Percentiles rank a stretch among this genome's conserved stretches.
phyloP scores from a whole-genome alignment of 345 rosid species.

The Geranium brycei region DNA sequence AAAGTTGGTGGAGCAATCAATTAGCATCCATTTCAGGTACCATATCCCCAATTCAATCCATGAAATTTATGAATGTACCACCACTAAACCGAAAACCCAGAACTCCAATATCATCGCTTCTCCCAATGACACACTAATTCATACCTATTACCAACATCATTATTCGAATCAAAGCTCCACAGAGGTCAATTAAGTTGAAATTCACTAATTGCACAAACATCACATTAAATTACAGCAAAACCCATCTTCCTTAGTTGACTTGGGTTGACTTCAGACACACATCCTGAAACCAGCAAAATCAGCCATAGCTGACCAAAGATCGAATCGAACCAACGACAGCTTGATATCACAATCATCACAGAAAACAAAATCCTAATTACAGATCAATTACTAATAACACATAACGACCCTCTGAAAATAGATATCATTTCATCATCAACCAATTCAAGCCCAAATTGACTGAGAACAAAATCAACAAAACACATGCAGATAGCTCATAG shows the following conservation, averaged over 20 bases:
- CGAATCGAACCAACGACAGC: too few relatives aligned
- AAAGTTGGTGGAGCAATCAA: too few relatives aligned
- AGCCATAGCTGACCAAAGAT: neutral
- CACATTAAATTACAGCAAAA: neutral
- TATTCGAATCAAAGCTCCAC: neutral
- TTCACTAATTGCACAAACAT: neutral
- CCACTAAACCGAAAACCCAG: neutral
- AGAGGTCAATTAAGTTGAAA: neutral
- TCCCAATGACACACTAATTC: neutral
- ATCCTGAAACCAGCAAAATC: neutral
- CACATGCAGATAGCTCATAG: neutral
- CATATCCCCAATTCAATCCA: neutral
- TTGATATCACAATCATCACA: too few relatives aligned
- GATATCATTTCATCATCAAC: neutral
- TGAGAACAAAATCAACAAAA: too few relatives aligned
- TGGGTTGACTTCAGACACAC: neutral
- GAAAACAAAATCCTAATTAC: neutral
- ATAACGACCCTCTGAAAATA: neutral
- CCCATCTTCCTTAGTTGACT: neutral
- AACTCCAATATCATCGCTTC: neutral
- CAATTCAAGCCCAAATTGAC: neutral
- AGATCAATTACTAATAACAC: neutral
- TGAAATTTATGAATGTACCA: neutral
- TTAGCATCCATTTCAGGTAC: neutral
- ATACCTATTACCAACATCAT: neutral